Base-by-base conservation (phyloP, 768 basidiomycete species). In the Lentinula raphanica region DNA sequence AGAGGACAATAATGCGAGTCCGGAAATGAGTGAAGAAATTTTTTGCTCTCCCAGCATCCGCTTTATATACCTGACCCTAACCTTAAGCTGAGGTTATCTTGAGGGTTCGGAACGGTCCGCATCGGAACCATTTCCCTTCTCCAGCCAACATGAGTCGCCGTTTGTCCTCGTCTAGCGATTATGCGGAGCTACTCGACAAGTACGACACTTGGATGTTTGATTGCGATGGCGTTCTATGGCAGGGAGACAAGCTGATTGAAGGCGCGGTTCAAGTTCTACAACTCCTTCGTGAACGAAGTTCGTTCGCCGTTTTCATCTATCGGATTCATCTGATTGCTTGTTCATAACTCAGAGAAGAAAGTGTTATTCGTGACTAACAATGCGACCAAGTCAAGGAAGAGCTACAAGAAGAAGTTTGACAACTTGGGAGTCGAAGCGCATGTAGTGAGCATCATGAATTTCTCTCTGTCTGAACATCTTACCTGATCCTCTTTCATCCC, bases 151-250 rank as follows among this genome's bases (percentile, higher is more conserved):
- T 57, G 56, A 57, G 56, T 27, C 15, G n/a, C 36, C 56, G 56
- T 21, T 23, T 57, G 13, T 46, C 56, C 1, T 13, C 56, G n/a
- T 15, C 56, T 17, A 25, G 21, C 3, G 45, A 57, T 27, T 57
- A 49, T 39, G 44, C 56, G 9, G 17, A 49, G 13, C 17, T 87
- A 28, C 62, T 87, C 62, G 76, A 82, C 64, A 77, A 81, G 67
- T 94, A 89, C 69, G 94, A 98, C 68, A 96, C 94, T 27, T 96
- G 94, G 86, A 80, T 98, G 72, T 91, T 97, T 62, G 94, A 98
- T 72, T 98, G 95, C 68, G 94, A 98, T 67, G 95, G 94, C 13
- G 95, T 98, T 21, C 78, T 98, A 32, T 98, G 95, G 92, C 84
- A 86, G 58, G 94, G 90, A 15, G 88, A 90, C 71, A 76, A 79